Evolutionary conservation across 768 basidiomycete species (phyloP), one percentile per base, ranked within the genome.

Genomic region (Suillus occidentalis): DNA sequence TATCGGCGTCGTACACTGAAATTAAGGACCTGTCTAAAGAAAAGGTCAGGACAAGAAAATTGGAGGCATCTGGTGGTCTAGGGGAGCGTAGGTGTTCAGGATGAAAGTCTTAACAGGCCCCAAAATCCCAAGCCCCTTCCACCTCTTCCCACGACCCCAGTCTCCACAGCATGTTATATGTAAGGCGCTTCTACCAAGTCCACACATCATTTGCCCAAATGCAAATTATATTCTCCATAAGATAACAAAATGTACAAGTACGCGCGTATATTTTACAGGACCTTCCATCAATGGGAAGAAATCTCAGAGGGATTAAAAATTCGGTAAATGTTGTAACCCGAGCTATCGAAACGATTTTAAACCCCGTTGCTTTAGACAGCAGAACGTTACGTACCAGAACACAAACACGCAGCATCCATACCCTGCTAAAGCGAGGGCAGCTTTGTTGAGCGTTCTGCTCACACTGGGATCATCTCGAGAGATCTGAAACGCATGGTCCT

Each of bases 381-480:
- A 39, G 25, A 37, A 7, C 20, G 31, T n/a, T 34, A 78, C 94
- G 70, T 72, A 95, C 95, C 95, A 97, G 77, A 97, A 94, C 28
- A 91, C 82, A 77, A 95, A 93, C 43, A 98, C 85, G 71, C 82
- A 84, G 37, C 81, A 76, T 16, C 96, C 96, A 73, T 97, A 98
- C 13, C 85, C 74, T 22, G 86, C 83, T 65, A 98, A 76, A 13
- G 79, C 89, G 52, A 95, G 76, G 1, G 88, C 82, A 28, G 88
- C 84, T 57, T 80, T 87, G 65, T 82, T 82, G 69, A 92, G 85
- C 65, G 82, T 69, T 60, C 76, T 78, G 69, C 81, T 86, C 60
- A 79, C 80, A 28, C 81, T 83, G 8, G 81, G 79, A 71, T 94
- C 89, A 60, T 86, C 77, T 65, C 88, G 87, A 66, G 91, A 89